phyloP scores from a whole-genome alignment of 768 basidiomycete genomes.

The Trametes gibbosa region DNA sequence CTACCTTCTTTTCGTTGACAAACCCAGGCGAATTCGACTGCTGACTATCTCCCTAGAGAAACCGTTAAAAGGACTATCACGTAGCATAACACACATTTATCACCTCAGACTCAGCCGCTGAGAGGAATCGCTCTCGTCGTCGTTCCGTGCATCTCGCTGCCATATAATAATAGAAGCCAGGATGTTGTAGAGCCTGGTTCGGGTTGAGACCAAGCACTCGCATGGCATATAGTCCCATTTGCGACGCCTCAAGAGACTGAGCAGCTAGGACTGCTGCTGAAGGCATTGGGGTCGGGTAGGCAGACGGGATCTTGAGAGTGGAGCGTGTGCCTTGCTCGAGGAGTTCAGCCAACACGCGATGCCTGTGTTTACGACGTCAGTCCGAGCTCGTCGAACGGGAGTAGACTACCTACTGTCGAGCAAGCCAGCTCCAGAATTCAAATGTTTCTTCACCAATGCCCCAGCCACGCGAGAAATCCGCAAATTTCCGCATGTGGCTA shows the following conservation, averaged over 20 bases:
- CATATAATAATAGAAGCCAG: slow-evolving; percentile 90
- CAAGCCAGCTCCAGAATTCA: slow-evolving; percentile 97
- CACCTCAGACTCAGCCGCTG: slow-evolving; percentile 58
- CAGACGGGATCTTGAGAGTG: slow-evolving; percentile 58
- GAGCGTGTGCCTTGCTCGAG: slow-evolving; percentile 76
- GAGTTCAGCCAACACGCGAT: slow-evolving; percentile 88
- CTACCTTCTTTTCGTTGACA: slow-evolving; percentile 88
- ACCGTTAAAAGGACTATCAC: background rate
- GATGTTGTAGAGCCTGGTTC: slow-evolving; percentile 79
- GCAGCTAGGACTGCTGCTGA: slow-evolving; percentile 27
- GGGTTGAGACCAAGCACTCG: slow-evolving; percentile 74
- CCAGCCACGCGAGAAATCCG: slow-evolving; percentile 87
- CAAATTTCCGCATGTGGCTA: slow-evolving; percentile 80
- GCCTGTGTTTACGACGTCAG: slow-evolving; percentile 40
- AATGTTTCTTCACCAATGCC: slow-evolving; percentile 96
- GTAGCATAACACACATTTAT: background rate
- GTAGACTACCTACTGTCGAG: slow-evolving; percentile 67
- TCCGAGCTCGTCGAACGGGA: background rate
- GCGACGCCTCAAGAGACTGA: slow-evolving; percentile 26
- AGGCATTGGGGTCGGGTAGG: slow-evolving; percentile 41
- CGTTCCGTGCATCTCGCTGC: slow-evolving; percentile 84
- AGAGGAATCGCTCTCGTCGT: slow-evolving; percentile 64
- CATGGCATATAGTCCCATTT: slow-evolving; percentile 55
- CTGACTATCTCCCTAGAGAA: background rate
- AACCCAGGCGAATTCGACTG: slow-evolving; percentile 60